A percentile compares a stretch with the other conserved stretches of the same genome.
Conservation (phyloP, 2,329 filamentous ascomycete genomes). For the Sporothrix brasiliensis region DNA sequence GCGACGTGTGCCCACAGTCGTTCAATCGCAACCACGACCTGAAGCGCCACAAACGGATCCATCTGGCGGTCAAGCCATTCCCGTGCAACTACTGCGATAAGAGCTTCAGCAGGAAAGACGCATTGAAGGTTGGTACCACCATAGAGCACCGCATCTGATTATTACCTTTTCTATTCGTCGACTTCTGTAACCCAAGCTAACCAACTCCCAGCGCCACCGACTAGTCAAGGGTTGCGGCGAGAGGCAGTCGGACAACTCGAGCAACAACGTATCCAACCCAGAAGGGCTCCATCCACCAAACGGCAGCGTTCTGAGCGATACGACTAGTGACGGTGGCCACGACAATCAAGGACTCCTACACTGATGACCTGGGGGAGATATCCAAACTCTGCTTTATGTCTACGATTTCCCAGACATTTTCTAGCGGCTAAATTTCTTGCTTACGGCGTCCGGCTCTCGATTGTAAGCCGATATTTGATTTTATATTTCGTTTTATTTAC, state of each 20-base stretch:
- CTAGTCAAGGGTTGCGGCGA: conserved; percentile 67
- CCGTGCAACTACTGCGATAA: conserved; percentile 91
- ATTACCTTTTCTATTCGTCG: neutral
- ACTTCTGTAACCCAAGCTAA: conserved; percentile 4
- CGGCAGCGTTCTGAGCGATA: conserved; percentile 29
- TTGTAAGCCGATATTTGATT: neutral
- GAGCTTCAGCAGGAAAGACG: conserved; percentile 95
- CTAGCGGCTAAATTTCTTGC: neutral
- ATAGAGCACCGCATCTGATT: neutral
- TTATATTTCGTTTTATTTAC: neutral
- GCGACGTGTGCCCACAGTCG: conserved; percentile 86
- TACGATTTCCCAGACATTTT: neutral
- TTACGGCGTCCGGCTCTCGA: neutral
- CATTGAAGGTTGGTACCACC: conserved; percentile 75
- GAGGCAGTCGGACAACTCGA: conserved; percentile 32
- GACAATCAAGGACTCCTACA: conserved; percentile 26
- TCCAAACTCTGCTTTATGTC: neutral
- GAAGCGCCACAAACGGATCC: conserved; percentile 94
- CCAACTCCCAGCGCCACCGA: conserved; percentile 55
- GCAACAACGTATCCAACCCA: neutral
- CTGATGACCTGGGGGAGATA: neutral
- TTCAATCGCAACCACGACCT: conserved; percentile 97
- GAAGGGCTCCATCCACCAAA: conserved; percentile 17
- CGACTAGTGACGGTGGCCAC: conserved; percentile 29
- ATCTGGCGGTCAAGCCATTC: conserved; percentile 93